These are phyloP conservation scores for Thalassiosira hispida DNA, from an alignment of 352 stramenopile species.

Conservation along the genomic window DNA sequence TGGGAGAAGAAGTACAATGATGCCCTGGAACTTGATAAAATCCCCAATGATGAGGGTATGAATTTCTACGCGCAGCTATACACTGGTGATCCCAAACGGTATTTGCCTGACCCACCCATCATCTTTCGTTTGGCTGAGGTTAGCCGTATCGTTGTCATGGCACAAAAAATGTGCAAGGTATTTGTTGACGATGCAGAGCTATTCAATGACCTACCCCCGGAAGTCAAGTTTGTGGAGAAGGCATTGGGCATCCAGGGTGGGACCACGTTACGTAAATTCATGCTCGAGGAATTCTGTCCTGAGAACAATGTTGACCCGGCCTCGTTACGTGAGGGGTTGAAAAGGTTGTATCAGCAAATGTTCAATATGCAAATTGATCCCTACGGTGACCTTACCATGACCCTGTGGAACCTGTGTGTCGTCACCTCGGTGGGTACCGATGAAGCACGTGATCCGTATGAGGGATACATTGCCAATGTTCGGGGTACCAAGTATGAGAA, in stretches of 20 bases:
- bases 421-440: constrained; percentile 75
- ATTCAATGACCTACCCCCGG: constrained; percentile 72
- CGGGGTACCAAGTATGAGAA: constrained; percentile 54
- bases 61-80: constrained; percentile 64
- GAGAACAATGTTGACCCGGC: constrained; percentile 67
- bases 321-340: constrained; percentile 74
- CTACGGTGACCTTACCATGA: constrained; percentile 81
- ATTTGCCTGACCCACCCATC: constrained; percentile 75
- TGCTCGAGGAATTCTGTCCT: constrained; percentile 83
- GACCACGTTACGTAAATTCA: constrained; percentile 79
- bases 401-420: constrained; percentile 70
- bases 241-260: constrained; percentile 75
- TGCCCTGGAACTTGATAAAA: constrained; percentile 70
- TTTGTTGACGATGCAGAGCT: constrained; percentile 72
- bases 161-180: constrained; percentile 75
- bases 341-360: constrained; percentile 74
- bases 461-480: constrained; percentile 62
- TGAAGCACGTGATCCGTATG: constrained; percentile 72
- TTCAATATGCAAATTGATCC: constrained; percentile 85
- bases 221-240: constrained; percentile 81
- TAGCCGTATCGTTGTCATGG: constrained; percentile 74
- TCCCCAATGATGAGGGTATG: constrained; percentile 36
- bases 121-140: constrained; percentile 79
- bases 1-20: constrained; percentile 86
- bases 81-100: constrained; percentile 76